Evolutionary conservation across 2,329 filamentous ascomycete species (phyloP), one percentile per base, ranked within the genome.

Genomic region (Pseudocercospora vitis): DNA sequence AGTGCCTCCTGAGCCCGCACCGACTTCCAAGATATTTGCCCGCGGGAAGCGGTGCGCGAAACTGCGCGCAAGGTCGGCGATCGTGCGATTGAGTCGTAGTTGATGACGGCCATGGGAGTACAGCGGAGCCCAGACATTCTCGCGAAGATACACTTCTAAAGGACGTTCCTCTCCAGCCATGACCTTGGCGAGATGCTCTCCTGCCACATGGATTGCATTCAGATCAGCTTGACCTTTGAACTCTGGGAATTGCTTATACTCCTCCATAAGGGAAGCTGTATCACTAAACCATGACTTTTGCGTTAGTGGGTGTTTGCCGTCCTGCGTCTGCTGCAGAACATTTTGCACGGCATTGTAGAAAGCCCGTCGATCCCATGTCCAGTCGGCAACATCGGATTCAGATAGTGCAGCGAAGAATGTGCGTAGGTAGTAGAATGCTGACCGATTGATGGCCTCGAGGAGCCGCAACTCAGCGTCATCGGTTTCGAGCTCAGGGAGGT

Each of bases 1-100:
- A 0, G 74, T 67, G 8, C 69, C 70, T 2, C 75, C 76, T 3
- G 74, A 76, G 1, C 77, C 77, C 7, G 72, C 75, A 12, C 75
- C 75, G 7, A 74, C 69, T 45, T 78, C 75, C 3, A 79, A 55
- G 24, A 78, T 69, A 2, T 72, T 71, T 47, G 74, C 65, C n/a
- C 68, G 68, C 0, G 76, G 76, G 44, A 73, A 73, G 1, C 72
- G 68, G 49, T 75, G 67, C 0, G 66, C 50, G 7, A 79, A 53
- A 16, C 26, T 32, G 3, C 45, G 52, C 9, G 52, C 52, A 32
- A 58, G 24, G 19, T 52, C 51, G 9, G 52, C 54, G 28, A 60
- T 56, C 8, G 74, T 57, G 3, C 68, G 63, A 12, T 74, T 63
- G 24, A 68, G 59, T 26, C 61, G 64, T 47, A 77, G 56, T 76